Percentiles rank a stretch among this genome's conserved stretches.
Conservation (phyloP, 768 basidiomycete species). For the Collybia nuda region DNA sequence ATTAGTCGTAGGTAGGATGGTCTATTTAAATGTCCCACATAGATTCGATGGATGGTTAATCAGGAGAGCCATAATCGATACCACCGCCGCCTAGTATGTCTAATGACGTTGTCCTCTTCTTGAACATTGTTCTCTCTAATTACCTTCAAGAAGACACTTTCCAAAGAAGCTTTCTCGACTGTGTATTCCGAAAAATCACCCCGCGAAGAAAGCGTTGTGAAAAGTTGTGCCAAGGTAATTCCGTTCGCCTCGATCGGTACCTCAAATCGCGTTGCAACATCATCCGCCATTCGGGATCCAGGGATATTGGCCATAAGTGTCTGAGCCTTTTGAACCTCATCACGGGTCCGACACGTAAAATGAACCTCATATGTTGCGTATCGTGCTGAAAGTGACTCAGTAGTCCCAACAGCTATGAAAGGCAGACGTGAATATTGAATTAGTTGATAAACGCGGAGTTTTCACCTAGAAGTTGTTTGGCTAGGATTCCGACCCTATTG, state of each 20-base stretch:
- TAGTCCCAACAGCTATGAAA: constrained; percentile 62
- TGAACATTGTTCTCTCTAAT: constrained; percentile 59
- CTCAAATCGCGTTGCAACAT: constrained; percentile 76
- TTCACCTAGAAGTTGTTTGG: constrained; percentile 66
- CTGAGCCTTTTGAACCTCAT: constrained; percentile 57
- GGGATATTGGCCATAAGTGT: constrained; percentile 62
- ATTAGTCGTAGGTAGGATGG: not conserved
- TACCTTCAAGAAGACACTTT: constrained; percentile 73
- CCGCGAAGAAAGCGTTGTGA: constrained; percentile 50
- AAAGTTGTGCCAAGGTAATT: constrained; percentile 58
- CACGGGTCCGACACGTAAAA: constrained; percentile 64
- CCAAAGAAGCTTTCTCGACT: constrained; percentile 67
- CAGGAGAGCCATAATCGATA: constrained; percentile 13
- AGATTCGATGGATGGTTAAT: not conserved
- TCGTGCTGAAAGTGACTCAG: constrained; percentile 58
- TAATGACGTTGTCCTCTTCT: constrained; percentile 37
- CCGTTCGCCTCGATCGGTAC: constrained; percentile 52
- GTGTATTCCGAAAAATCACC: constrained; percentile 66
- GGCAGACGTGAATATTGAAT: not conserved
- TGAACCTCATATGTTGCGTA: constrained; percentile 79
- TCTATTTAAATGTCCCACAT: not conserved
- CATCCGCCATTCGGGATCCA: constrained; percentile 64
- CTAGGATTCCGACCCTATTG: constrained; percentile 74
- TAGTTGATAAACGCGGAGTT: not conserved
- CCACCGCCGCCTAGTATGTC: constrained; percentile 13